These are phyloP conservation scores for Candida germanica DNA, from an alignment of 805 yeast genomes.

Conservation along the genomic window DNA sequence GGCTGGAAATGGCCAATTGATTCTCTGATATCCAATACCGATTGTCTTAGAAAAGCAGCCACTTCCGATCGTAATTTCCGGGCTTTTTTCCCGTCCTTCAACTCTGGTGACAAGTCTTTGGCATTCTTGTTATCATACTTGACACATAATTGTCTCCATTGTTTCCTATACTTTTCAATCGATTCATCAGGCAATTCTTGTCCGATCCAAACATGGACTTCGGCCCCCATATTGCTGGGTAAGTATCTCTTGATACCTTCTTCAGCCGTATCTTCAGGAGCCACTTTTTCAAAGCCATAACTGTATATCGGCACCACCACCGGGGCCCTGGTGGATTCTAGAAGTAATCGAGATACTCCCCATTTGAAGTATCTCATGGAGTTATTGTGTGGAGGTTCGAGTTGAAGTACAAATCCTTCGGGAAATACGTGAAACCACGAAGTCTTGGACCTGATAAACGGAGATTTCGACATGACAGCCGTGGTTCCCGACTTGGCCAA, in stretches of 20 bases:
- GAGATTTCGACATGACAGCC: conserved; percentile 38
- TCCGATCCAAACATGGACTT: conserved; percentile 69
- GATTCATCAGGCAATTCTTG: conserved; percentile 58
- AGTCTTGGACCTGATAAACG: conserved; percentile 60
- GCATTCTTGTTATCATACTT: conserved; percentile 53
- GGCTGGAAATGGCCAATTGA: conserved; percentile 42
- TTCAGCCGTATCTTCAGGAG: conserved; percentile 70
- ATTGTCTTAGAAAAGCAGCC: conserved; percentile 64
- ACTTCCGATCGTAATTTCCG: conserved; percentile 63
- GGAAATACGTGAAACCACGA: conserved; percentile 96
- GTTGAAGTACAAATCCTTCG: conserved; percentile 88
- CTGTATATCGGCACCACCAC: conserved; percentile 83
- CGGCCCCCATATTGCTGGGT: conserved; percentile 65
- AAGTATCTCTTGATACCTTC: conserved; percentile 53
- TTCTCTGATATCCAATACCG: conserved; percentile 50
- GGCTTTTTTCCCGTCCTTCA: conserved; percentile 64
- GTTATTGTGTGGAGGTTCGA: conserved; percentile 71
- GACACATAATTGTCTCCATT: conserved; percentile 65
- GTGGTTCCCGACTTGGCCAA: conserved; percentile 26
- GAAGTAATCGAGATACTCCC: conserved; percentile 83
- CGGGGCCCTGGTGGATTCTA: conserved; percentile 83
- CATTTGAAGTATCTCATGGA: conserved; percentile 95
- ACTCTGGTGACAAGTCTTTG: conserved; percentile 56
- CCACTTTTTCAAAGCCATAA: conserved; percentile 81
- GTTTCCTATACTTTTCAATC: conserved; percentile 58